phyloP scores from a whole-genome alignment of 2,329 filamentous ascomycete genomes.

The Orbilia ellipsospora region DNA sequence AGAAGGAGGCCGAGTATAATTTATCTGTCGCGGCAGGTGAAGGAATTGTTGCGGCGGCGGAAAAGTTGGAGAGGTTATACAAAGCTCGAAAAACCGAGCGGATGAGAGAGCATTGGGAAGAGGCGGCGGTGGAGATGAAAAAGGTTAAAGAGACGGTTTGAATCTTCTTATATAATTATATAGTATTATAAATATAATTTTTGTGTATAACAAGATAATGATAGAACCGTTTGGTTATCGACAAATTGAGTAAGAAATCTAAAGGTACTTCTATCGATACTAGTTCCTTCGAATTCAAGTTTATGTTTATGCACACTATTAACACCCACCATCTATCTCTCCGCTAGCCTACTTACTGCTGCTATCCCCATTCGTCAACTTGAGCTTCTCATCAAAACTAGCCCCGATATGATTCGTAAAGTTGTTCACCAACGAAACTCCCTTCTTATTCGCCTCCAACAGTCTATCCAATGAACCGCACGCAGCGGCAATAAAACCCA shows the following conservation, averaged over 20 bases:
- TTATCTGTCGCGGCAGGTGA: constrained; percentile 34
- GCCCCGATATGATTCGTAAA: constrained; percentile 43
- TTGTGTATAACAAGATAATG: too few relatives aligned
- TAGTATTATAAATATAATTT: too few relatives aligned
- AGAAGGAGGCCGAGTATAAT: constrained; percentile 50
- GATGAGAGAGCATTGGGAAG: neutral
- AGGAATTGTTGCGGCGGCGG: constrained; percentile 11
- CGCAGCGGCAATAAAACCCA: constrained; percentile 85
- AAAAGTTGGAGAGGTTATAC: constrained; percentile 35
- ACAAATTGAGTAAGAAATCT: too few relatives aligned
- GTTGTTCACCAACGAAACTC: constrained; percentile 40
- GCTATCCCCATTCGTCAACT: constrained; percentile 35
- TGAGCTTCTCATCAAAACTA: constrained; percentile 42
- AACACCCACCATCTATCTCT: too few relatives aligned
- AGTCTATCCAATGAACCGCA: constrained; percentile 71
- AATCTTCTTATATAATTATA: too few relatives aligned
- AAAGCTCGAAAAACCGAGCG: constrained; percentile 21
- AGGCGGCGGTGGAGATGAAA: constrained; percentile 30
- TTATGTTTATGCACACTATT: too few relatives aligned
- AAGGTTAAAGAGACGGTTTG: neutral
- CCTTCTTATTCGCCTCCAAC: constrained; percentile 37
- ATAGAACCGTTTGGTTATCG: too few relatives aligned
- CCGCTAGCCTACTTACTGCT: neutral
- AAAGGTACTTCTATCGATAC: too few relatives aligned
- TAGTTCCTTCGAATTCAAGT: too few relatives aligned